Evolutionary conservation across 2,329 filamentous ascomycete species (phyloP).

Genomic region (Penicillium sp.): DNA sequence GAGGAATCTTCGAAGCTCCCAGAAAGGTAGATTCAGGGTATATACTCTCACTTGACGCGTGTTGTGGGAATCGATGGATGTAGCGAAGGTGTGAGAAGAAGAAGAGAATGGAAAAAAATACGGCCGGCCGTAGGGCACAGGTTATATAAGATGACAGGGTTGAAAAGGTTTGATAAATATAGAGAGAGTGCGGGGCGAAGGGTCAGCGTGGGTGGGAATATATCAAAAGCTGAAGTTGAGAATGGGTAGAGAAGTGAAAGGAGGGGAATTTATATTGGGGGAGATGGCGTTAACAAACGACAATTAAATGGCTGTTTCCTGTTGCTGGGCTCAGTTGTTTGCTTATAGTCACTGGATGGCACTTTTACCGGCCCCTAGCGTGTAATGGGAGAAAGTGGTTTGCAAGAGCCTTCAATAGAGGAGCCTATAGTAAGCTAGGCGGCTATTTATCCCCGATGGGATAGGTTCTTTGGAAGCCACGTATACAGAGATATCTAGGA

Average conservation of each 20-base stretch:
- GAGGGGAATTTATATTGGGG: neutral
- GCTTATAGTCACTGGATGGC: neutral
- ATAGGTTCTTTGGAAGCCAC: neutral
- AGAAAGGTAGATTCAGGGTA: too few relatives aligned
- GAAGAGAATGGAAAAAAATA: too few relatives aligned
- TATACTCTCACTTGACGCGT: too few relatives aligned
- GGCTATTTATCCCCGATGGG: neutral
- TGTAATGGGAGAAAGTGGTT: neutral
- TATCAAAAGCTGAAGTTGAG: neutral
- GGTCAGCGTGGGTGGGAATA: neutral
- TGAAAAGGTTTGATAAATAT: neutral
- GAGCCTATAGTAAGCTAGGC: neutral
- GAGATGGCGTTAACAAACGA: neutral
- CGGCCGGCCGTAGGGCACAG: too few relatives aligned
- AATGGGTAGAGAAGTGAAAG: neutral
- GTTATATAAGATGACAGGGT: too few relatives aligned
- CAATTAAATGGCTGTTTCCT: too few relatives aligned
- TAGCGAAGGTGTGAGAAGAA: too few relatives aligned
- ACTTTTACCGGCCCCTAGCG: neutral
- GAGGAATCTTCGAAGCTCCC: too few relatives aligned
- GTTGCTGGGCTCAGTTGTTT: neutral
- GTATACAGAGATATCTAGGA: neutral
- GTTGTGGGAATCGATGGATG: too few relatives aligned
- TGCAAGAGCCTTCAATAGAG: neutral
- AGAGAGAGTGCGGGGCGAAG: neutral